A percentile compares a stretch with the other conserved stretches of the same genome.
Evolutionary conservation across 495 filamentous ascomycete genomes (phyloP).

Genomic region (Choiromyces venosus): DNA sequence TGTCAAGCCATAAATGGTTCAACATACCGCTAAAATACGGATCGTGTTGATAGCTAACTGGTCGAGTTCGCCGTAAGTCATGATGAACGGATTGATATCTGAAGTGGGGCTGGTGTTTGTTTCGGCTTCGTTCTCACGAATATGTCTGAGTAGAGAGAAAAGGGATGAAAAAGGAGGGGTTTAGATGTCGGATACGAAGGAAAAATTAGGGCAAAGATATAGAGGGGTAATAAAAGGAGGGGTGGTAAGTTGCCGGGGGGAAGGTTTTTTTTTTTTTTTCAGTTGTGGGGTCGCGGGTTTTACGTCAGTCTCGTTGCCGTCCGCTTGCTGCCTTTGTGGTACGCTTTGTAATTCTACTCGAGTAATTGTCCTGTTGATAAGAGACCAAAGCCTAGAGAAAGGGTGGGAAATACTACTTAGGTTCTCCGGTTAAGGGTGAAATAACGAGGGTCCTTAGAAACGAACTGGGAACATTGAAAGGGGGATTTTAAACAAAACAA

Average conservation of each 20-base stretch:
- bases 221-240: constrained; percentile 3
- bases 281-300: constrained; percentile 1
- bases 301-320: neutral
- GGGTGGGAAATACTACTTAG: neutral
- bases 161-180: neutral
- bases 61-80: constrained; percentile 83
- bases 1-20: constrained; percentile 4
- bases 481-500: neutral
- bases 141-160: neutral
- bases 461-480: neutral
- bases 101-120: neutral
- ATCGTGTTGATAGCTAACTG: constrained; percentile 95
- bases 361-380: neutral
- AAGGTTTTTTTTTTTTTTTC: neutral
- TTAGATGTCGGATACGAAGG: neutral
- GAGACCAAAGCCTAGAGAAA: neutral
- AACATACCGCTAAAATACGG: constrained; percentile 84
- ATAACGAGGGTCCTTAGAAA: neutral
- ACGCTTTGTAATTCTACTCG: neutral
- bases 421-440: neutral
- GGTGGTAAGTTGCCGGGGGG: neutral
- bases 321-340: neutral
- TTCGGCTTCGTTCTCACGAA: constrained; percentile 1
- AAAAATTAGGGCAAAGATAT: neutral
- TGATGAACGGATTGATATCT: constrained; percentile 49